Base-by-base conservation (phyloP, 1,139 yeast genomes). In the Insectozyma bohioensis region DNA sequence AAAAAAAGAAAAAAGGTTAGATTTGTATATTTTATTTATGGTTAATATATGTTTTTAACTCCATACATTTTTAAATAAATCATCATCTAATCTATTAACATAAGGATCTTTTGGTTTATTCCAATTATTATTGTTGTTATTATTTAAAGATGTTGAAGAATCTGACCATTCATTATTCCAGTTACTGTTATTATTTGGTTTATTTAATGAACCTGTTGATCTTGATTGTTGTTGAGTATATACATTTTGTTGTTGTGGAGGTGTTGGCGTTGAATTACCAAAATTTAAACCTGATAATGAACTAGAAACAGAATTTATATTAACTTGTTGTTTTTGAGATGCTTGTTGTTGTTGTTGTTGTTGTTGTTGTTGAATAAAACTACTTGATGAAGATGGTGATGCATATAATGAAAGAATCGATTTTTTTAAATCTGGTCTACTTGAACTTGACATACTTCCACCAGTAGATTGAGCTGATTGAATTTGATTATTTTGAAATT, bases 361-460 rank as follows among this genome's bases (percentile, higher is more conserved):
- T 11, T 55, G 61, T 12, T 30, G 33, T 30, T 38, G 41, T 34
- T 58, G 63, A 21, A 54, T 37, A 36, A 63, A 60, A 30, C 67
- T 58, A 16, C 63, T 52, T n/a, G 54, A 51, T 1, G 71, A 61
- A 2, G 71, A 60, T 10, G 92, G 86, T 2, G 85, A 74, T 2
- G 97, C 83, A 55, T 92, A 92, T 38, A 92, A 71, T 13, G 97
- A 87, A 40, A 92, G 64, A 42, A 92, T 92, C 1, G 96, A 85
- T 60, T 86, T 86, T 54, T 92, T 92, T 56, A 92, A 72, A 52
- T 90, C 97, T 4, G 68, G 69, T 41, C 75, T 56, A 24, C 37
- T 41, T 35, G 54, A 54, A 24, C 39, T 41, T 7, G 41, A 26
- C 29, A 57, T 46, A 35, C 61, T 55, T 11, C 67, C 66, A 17